Evolutionary conservation across 2,329 filamentous ascomycete species (phyloP), one percentile per base, ranked within the genome.

Genomic region (Pseudovirgaria hyperparasitica): DNA sequence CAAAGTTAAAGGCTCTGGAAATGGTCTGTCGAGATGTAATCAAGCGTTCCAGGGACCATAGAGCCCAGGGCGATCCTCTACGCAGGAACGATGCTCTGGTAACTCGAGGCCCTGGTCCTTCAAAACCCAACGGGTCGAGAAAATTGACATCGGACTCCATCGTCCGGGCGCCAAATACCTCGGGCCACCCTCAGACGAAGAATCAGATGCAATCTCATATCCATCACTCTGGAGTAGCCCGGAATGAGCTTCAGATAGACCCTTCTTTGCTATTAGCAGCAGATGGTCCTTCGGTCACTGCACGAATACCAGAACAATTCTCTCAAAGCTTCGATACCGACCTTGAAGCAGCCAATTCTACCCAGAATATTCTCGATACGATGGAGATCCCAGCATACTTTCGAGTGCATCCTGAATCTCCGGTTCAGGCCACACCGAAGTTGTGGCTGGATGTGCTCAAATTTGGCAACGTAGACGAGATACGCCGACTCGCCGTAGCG

Each of bases 21-120:
- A 62, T 79, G 0, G 55, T 90, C 4, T 78, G 77, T 27, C 67
- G 74, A 27, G 81, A 87, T 51, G 76, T 82, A 11, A 76, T 82
- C 66, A 86, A 86, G 54, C 66, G 82, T 25, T 63, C 79, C 28
- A 69, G 76, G 19, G 76, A 82, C 40, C 75, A 81, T 36, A 67
- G 70, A 32, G 61, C 60, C 1, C 71, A 69, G 37, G 62, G 64
- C 29, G 59, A 72, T 40, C 55, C 63, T 3, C 57, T 57, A 9
- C 58, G 58, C 29, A 57, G 52, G 45, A 60, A 55, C 39, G 42
- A 51, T 23, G 23, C 38, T 16, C 46, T 54, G 31, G 35, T 46
- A 27, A 58, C 57, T 5, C 56, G 57, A 5, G 57, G 57, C 2
- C 57, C 60, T 1, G 57, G 55, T 1, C 54, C 58, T 25, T 55